Conservation (phyloP, 139 green algal species). For the Volvox reticuliferus region DNA sequence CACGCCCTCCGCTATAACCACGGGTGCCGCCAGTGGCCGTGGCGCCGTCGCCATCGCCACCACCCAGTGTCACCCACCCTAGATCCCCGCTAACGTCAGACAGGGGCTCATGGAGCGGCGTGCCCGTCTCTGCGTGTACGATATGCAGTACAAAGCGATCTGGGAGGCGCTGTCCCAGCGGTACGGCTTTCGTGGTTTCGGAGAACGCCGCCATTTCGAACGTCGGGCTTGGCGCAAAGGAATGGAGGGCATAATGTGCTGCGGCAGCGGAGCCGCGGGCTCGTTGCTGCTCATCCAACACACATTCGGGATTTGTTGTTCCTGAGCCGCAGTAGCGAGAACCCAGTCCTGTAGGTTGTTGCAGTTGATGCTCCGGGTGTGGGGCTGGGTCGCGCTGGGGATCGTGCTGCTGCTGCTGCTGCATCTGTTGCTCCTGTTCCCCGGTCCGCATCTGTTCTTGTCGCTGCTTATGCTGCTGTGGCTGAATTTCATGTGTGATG, state of each 20-base stretch:
- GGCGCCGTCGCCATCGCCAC: neutral
- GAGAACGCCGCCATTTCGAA: slow-evolving; percentile 29
- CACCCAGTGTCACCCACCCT: neutral
- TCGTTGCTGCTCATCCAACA: slow-evolving; percentile 29
- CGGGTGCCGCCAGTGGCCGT: neutral
- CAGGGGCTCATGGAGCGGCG: neutral
- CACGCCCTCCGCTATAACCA: neutral
- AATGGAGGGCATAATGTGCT: slow-evolving; percentile 3
- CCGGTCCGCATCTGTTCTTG: too few relatives aligned
- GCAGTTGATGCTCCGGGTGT: neutral
- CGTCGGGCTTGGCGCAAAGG: slow-evolving; percentile 37
- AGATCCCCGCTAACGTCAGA: slow-evolving; percentile 20
- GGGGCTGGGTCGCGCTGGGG: neutral
- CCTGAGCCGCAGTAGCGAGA: too few relatives aligned
- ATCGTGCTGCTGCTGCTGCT: neutral
- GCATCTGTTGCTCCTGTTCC: too few relatives aligned
- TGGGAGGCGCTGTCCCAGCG: neutral
- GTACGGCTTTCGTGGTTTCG: neutral
- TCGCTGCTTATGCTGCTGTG: too few relatives aligned
- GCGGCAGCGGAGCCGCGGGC: neutral
- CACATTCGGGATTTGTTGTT: neutral
- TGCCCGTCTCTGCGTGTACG: neutral
- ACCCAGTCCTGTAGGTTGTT: too few relatives aligned
- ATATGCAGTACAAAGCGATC: slow-evolving; percentile 21
- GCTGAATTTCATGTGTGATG: neutral